Conservation (phyloP, 2,329 filamentous ascomycete genomes). For the Rosellinia necatrix region DNA sequence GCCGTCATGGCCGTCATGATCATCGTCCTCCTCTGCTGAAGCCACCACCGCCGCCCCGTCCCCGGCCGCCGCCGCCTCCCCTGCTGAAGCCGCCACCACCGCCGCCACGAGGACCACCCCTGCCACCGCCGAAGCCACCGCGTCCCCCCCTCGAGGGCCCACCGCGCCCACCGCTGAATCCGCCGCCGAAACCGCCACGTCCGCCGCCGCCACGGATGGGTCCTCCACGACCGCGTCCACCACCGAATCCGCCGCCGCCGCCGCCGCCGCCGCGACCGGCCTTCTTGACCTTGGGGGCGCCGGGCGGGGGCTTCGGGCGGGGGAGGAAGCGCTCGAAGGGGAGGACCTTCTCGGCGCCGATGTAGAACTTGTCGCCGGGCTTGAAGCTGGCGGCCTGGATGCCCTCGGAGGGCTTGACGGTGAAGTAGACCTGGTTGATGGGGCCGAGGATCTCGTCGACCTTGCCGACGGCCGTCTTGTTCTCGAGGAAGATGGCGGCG, state of each 20-base stretch:
- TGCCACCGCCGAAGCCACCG: slow-evolving; percentile 24
- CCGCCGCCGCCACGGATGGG: slow-evolving; percentile 62
- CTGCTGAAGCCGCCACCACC: slow-evolving; percentile 26
- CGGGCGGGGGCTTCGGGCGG: slow-evolving; percentile 78
- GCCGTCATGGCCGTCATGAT: slow-evolving; percentile 14
- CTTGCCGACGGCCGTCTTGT: slow-evolving; percentile 94
- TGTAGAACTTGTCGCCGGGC: slow-evolving; percentile 95
- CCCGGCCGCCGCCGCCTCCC: slow-evolving; percentile 32
- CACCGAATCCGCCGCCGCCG: slow-evolving; percentile 37
- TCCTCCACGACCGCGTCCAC: slow-evolving; percentile 41
- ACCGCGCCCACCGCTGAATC: slow-evolving; percentile 33
- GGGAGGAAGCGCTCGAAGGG: slow-evolving; percentile 96
- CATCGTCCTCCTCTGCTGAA: slow-evolving; percentile 33
- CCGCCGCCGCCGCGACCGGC: slow-evolving; percentile 70
- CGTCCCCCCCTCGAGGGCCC: slow-evolving; percentile 38
- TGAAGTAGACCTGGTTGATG: slow-evolving; percentile 98
- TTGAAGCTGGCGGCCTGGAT: slow-evolving; percentile 96
- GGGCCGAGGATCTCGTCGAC: slow-evolving; percentile 97
- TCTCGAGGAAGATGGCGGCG: slow-evolving; percentile 97
- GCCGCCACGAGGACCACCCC: slow-evolving; percentile 6
- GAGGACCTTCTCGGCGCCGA: slow-evolving; percentile 90
- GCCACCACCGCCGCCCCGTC: slow-evolving; percentile 32
- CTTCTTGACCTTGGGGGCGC: slow-evolving; percentile 68
- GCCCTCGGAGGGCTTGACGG: slow-evolving; percentile 94
- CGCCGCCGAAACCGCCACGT: slow-evolving; percentile 39